Percentiles rank a stretch among this genome's conserved stretches.
Evolutionary conservation across 257 asterid genomes (phyloP).

Genomic region (Plectranthus barbatus): DNA sequence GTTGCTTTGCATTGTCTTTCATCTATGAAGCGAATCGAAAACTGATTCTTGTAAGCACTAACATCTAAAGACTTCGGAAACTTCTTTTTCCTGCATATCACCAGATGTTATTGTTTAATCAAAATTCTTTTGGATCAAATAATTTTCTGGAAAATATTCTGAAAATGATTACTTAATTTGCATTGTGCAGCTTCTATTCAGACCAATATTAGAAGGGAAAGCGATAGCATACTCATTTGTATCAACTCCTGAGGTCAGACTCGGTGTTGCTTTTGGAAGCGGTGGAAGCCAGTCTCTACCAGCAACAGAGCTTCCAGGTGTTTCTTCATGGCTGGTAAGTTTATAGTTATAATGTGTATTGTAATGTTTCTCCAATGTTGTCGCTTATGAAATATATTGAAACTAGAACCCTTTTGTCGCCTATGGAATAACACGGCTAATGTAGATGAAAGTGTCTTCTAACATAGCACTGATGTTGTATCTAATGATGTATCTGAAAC

Average conservation of each 20-base stretch:
- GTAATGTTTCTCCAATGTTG: not conserved
- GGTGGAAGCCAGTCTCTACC: constrained; percentile 97
- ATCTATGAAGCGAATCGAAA: not conserved
- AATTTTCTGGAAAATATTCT: too few species aligned
- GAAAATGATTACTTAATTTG: not conserved
- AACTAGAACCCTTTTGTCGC: not conserved
- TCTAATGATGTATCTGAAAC: not conserved
- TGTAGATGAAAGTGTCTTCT: not conserved
- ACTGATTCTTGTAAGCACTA: not conserved
- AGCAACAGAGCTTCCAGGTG: constrained; percentile 96
- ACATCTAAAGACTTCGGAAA: not conserved
- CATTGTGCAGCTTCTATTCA: constrained; percentile 58
- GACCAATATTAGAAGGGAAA: constrained; percentile 88
- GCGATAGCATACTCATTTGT: constrained; percentile 75
- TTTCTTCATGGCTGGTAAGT: constrained; percentile 95
- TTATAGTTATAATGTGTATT: not conserved
- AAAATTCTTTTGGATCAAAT: not conserved
- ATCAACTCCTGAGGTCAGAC: constrained; percentile 83
- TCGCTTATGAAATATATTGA: not conserved
- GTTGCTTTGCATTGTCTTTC: not conserved
- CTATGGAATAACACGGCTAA: not conserved
- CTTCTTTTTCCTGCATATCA: not conserved
- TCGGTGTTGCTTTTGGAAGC: constrained; percentile 92
- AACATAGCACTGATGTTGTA: not conserved
- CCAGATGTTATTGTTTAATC: not conserved